A percentile compares a stretch with the other conserved stretches of the same genome.
These are phyloP conservation scores for Suhomyces sp. DNA, from an alignment of 805 yeast genomes.

Conservation along the genomic window DNA sequence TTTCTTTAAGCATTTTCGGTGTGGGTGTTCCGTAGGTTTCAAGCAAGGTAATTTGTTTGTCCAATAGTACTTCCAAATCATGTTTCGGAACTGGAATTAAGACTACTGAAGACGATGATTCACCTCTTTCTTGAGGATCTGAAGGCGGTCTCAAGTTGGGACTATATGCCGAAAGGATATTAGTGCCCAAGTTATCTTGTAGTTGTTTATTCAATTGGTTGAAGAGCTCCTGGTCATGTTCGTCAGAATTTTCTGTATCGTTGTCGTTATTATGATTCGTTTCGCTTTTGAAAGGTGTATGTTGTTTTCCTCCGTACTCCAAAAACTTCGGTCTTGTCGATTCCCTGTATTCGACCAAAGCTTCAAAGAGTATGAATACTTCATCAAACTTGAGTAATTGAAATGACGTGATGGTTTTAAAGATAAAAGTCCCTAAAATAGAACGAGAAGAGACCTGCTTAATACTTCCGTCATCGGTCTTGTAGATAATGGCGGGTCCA, in stretches of 20 bases:
- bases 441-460: conserved; percentile 22
- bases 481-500: conserved; percentile 11
- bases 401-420: conserved; percentile 37
- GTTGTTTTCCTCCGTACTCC: conserved; percentile 13
- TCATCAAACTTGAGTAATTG: conserved; percentile 50
- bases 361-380: conserved; percentile 32
- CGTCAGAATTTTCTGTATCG: not conserved
- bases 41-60: conserved; percentile 51
- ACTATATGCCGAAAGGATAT: conserved; percentile 9
- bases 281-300: too few relatives aligned
- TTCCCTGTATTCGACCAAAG: conserved; percentile 37
- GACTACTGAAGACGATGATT: too few relatives aligned
- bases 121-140: too few relatives aligned
- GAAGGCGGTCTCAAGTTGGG: not conserved
- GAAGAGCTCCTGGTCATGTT: conserved; percentile 6
- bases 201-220: conserved; percentile 7
- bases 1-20: conserved; percentile 41
- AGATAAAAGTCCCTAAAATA: conserved; percentile 44
- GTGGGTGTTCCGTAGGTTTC: conserved; percentile 54
- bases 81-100: conserved; percentile 46
- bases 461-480: not conserved
- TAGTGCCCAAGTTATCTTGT: conserved; percentile 9
- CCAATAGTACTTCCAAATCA: conserved; percentile 50
- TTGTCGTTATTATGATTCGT: too few relatives aligned
- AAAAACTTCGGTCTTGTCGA: conserved; percentile 22